Conservation (phyloP, 805 yeast genomes). For the Saturnispora kantuleensis region DNA sequence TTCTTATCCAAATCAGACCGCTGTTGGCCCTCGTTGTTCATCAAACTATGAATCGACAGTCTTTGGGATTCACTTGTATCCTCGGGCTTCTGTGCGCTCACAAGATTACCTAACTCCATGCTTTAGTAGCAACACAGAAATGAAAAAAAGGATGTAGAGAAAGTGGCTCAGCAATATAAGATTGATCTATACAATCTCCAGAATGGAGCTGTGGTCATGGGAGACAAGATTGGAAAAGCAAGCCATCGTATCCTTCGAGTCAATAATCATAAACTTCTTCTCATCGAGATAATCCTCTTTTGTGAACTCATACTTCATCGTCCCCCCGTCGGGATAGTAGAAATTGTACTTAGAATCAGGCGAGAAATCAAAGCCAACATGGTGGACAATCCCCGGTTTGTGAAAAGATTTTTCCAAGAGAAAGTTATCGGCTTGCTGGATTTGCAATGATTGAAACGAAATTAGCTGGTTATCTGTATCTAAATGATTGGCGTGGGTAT, state of each 20-base stretch:
- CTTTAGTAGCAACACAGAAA: neutral
- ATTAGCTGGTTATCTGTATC: neutral
- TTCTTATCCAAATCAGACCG: neutral
- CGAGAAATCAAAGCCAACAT: no score
- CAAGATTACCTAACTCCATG: conserved; percentile 26
- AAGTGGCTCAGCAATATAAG: neutral
- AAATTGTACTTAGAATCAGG: conserved; percentile 6
- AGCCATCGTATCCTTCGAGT: conserved; percentile 11
- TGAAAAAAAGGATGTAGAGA: neutral
- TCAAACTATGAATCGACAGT: conserved; percentile 24
- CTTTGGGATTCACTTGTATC: conserved; percentile 13
- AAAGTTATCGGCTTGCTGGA: neutral
- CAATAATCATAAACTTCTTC: conserved; percentile 18
- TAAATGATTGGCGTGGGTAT: no score
- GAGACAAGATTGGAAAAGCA: neutral
- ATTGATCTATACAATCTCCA: neutral
- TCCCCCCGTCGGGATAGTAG: conserved; percentile 14
- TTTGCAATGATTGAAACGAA: conserved; percentile 1
- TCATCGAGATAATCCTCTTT: conserved; percentile 10
- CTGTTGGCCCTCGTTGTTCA: conserved; percentile 19
- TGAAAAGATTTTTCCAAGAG: neutral
- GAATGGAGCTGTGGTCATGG: conserved; percentile 6
- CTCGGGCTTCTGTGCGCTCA: neutral
- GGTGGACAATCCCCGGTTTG: no score
- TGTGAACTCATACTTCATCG: conserved; percentile 11